Evolutionary conservation across 768 basidiomycete species (phyloP).

Genomic region (Amanita rubescens): DNA sequence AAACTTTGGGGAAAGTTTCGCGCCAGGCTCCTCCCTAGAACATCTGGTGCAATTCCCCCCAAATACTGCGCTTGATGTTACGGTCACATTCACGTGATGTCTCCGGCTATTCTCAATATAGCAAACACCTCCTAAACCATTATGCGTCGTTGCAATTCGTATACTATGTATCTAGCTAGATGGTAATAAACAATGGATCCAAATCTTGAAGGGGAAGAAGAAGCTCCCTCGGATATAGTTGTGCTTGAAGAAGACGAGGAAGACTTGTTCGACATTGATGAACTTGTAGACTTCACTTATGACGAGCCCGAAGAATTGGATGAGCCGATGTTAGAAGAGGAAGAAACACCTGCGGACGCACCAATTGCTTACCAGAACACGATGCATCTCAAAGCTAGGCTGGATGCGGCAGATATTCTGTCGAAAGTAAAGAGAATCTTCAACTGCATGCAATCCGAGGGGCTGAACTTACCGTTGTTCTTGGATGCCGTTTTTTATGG

Average conservation of each 20-base stretch:
- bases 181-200: no score
- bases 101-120: no score
- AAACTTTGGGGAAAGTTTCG: no score
- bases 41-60: no score
- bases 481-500: conserved; percentile 28
- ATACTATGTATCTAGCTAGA: no score
- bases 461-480: conserved; percentile 20
- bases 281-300: not conserved
- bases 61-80: no score
- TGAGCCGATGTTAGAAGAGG: not conserved
- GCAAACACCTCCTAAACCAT: no score
- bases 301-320: not conserved
- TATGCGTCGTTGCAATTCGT: no score
- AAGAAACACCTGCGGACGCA: not conserved
- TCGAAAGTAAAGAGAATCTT: conserved; percentile 7
- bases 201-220: not conserved
- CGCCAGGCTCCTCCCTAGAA: no score
- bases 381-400: not conserved
- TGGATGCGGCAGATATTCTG: not conserved
- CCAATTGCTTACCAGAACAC: not conserved
- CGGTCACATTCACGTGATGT: no score
- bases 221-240: no score
- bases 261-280: not conserved
- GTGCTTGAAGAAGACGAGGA: not conserved
- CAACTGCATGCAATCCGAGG: conserved; percentile 9